Base-by-base conservation (phyloP, 176 grass and related monocot genomes). In the Oryza rufipogon region DNA sequence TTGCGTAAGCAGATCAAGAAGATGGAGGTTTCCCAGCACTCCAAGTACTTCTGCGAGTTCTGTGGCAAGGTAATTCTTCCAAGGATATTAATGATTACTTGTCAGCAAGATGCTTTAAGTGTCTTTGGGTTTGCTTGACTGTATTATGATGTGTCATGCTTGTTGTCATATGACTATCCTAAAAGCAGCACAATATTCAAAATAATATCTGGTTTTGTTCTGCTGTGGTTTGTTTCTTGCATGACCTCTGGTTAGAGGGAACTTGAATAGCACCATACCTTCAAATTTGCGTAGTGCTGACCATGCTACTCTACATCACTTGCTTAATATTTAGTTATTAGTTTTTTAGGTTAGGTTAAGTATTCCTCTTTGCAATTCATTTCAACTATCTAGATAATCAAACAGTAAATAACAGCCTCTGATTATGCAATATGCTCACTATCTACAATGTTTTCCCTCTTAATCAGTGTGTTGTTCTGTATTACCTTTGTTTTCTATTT, bases 1-100 rank as follows among this genome's bases (percentile, higher is more conserved):
- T 90, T 95, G 87, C 88, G 90, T 69, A 95, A 95, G 79, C 90
- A 95, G 84, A 95, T 95, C 47, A 95, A 95, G 92, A 95, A 95
- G 72, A 95, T 95, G 90, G 92, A 95, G 78, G 92, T 95, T 72
- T 92, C 92, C 22, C 92, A 95, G 76, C 92, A 95, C 79, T 88
- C 92, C 39, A 95, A 95, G 86, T 95, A 90, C 68, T 95, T 95
- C 82, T 95, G 90, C 4, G 90, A 95, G 75, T 95, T 95, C 65
- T 95, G 93, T 45, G 93, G 93, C 20, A 95, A 95, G 93, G 93
- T 95, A 92, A 84, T 68, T 68, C 5, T 76, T 12, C 11, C 32
- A 1, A 75, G 48, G 11, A 11, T 33, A 33, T 36, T 65, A 75
- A 34, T 8, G 20, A 60, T 73, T 41, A 17, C 34, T 11, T 23